A percentile compares a stretch with the other conserved stretches of the same genome.
Conservation (phyloP, 2,329 filamentous ascomycete species). For the Microsporum audouinii region DNA sequence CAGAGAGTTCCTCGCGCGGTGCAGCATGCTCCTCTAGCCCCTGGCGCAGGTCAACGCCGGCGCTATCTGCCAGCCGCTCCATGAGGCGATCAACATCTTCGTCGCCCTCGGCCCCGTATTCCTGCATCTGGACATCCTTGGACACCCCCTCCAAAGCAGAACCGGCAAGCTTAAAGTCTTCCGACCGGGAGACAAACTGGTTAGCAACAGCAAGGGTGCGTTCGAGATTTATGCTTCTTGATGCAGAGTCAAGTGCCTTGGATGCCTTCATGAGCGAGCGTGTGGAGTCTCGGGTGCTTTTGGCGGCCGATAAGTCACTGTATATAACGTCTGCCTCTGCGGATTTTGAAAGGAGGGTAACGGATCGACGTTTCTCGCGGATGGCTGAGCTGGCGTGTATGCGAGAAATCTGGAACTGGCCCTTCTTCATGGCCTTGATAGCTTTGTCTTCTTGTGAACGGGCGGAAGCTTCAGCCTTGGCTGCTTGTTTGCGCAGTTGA, state of each 20-base stretch:
- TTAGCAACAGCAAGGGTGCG: conserved; percentile 33
- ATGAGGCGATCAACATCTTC: conserved; percentile 33
- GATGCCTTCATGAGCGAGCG: conserved; percentile 35
- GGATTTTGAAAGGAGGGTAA: conserved; percentile 35
- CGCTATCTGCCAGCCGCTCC: conserved; percentile 36
- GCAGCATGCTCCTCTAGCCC: conserved; percentile 30
- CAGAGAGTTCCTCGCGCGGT: conserved; percentile 30
- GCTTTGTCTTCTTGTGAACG: conserved; percentile 39
- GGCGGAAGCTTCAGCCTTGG: conserved; percentile 35
- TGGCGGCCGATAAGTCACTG: conserved; percentile 38
- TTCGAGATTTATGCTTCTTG: conserved; percentile 37
- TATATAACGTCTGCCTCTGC: conserved; percentile 40
- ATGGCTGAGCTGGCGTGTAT: conserved; percentile 38
- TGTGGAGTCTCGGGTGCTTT: conserved; percentile 38
- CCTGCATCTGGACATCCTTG: conserved; percentile 32
- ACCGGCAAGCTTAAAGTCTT: conserved; percentile 36
- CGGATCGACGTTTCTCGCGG: conserved; percentile 37
- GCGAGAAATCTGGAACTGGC: conserved; percentile 39
- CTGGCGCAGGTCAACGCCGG: conserved; percentile 33
- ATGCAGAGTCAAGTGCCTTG: conserved; percentile 35
- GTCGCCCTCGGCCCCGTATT: conserved; percentile 34
- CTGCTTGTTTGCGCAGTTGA: conserved; percentile 38
- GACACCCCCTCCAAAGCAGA: conserved; percentile 33
- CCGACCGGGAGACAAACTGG: conserved; percentile 31
- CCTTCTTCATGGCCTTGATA: conserved; percentile 38